Conservation (phyloP, 169 alveolate genomes). For the Amoebophrya sp. region DNA sequence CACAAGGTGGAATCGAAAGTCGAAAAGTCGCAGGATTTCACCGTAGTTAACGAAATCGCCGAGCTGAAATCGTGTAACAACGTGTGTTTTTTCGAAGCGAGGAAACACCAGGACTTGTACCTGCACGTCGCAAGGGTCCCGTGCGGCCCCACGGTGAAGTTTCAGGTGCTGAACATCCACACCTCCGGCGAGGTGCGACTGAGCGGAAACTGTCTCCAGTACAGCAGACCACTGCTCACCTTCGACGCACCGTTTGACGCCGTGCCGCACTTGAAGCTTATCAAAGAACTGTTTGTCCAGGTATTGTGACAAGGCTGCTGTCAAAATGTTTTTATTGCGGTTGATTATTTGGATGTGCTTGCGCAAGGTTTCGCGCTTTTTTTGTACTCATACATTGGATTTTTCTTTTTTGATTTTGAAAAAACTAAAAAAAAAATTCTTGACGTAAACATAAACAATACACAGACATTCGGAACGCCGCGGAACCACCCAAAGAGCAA, state of each 20-base stretch:
- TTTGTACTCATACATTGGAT: no score
- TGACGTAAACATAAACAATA: not conserved
- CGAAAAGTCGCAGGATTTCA: not conserved
- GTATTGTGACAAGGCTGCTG: not conserved
- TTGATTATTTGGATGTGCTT: no score
- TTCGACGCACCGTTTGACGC: slow-evolving; percentile 45
- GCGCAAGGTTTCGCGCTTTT: not conserved
- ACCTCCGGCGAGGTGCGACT: slow-evolving; percentile 84
- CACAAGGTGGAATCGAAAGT: slow-evolving; percentile 53
- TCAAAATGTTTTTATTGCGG: not conserved
- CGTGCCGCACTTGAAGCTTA: slow-evolving; percentile 46
- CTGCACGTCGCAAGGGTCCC: slow-evolving; percentile 90
- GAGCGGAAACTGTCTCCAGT: slow-evolving; percentile 86
- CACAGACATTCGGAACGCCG: slow-evolving; percentile 85
- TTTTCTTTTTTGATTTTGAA: not conserved
- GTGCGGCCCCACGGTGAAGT: slow-evolving; percentile 92
- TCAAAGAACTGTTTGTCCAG: slow-evolving; percentile 58
- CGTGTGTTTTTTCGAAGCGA: slow-evolving; percentile 80
- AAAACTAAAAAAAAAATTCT: not conserved
- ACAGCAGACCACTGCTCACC: slow-evolving; percentile 77
- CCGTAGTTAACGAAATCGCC: not conserved
- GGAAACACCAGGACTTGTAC: slow-evolving; percentile 73
- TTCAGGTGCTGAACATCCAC: slow-evolving; percentile 60
- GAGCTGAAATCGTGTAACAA: slow-evolving; percentile 70
- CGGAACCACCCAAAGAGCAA: slow-evolving; percentile 88